A percentile compares a stretch with the other conserved stretches of the same genome.
Conservation (phyloP, 805 yeast genomes). For the Saccharomycopsis sp. region DNA sequence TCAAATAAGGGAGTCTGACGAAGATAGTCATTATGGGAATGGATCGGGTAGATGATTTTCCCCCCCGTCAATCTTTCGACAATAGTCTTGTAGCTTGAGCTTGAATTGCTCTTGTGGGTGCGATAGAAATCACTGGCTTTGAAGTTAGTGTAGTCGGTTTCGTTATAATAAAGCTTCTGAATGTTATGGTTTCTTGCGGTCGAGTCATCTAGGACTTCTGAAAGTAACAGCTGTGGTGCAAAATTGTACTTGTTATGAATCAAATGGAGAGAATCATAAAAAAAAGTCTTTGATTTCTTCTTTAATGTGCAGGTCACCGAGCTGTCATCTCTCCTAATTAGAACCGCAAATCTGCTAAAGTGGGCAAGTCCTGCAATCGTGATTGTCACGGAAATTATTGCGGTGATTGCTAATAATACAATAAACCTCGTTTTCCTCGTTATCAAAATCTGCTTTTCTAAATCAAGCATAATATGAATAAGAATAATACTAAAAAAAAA, state of each 20-base stretch:
- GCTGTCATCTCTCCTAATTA: background rate
- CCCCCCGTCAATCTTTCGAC: constrained; percentile 18
- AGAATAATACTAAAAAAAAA: no score
- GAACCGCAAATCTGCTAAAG: no score
- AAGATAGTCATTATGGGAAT: constrained; percentile 70
- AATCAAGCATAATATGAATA: no score
- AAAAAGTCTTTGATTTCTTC: background rate
- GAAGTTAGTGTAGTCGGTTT: constrained; percentile 1
- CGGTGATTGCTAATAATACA: no score
- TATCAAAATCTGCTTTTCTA: no score
- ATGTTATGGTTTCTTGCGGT: constrained; percentile 1
- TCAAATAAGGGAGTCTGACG: constrained; percentile 49
- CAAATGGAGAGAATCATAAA: constrained; percentile 1
- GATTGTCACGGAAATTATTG: no score
- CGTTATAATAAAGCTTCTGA: constrained; percentile 5
- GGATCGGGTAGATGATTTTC: constrained; percentile 30
- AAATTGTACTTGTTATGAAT: background rate
- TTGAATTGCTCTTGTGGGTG: background rate
- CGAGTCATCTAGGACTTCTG: background rate
- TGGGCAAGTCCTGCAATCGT: no score
- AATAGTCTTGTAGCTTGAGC: constrained; percentile 1
- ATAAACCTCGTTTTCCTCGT: no score
- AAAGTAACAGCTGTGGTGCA: background rate
- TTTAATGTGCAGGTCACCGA: background rate
- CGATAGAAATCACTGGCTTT: constrained; percentile 5